Percentiles rank a stretch among this genome's conserved stretches.
These are phyloP conservation scores for Aristolochia contorta DNA, from an alignment of 164 flowering plant species.

Conservation along the genomic window DNA sequence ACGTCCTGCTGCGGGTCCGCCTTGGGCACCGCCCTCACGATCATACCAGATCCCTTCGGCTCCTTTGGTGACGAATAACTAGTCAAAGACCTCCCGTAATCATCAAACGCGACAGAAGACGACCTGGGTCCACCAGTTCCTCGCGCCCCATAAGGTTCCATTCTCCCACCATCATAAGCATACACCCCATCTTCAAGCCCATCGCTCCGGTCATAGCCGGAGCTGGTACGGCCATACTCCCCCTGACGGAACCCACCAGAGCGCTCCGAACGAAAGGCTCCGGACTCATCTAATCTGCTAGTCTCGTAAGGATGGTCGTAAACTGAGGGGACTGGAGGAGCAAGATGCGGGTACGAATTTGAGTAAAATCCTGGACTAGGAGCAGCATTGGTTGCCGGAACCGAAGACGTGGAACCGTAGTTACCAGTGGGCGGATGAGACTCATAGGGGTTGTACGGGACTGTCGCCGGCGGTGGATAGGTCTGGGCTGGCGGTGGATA, in stretches of 20 bases:
- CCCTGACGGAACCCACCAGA: slow-evolving; percentile 5
- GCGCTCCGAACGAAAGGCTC: slow-evolving; percentile 33
- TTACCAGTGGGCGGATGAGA: slow-evolving; percentile 31
- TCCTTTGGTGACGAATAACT: slow-evolving; percentile 14
- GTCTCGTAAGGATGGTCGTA: slow-evolving; percentile 26
- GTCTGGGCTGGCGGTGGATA: slow-evolving; percentile 3
- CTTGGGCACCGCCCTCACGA: slow-evolving; percentile 86
- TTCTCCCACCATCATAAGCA: slow-evolving; percentile 63
- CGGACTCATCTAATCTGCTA: slow-evolving; percentile 24
- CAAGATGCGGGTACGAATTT: slow-evolving; percentile 3
- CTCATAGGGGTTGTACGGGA: slow-evolving; percentile 20
- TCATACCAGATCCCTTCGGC: slow-evolving; percentile 10
- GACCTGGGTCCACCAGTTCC: slow-evolving; percentile 48
- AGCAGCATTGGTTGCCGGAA: slow-evolving; percentile 14
- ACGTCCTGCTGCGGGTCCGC: slow-evolving; percentile 64
- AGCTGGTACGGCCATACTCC: slow-evolving; percentile 2
- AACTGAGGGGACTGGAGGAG: slow-evolving; percentile 16
- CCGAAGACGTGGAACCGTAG: background rate
- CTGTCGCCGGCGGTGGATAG: background rate
- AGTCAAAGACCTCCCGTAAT: slow-evolving; percentile 64
- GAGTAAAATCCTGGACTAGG: slow-evolving; percentile 15
- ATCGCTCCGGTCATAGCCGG: slow-evolving; percentile 23
- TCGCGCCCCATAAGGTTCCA: slow-evolving; percentile 86
- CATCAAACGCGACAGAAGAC: slow-evolving; percentile 64
- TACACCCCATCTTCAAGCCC: slow-evolving; percentile 55